phyloP scores from a whole-genome alignment of 1,284 basidiomycete genomes.

The Puccinia horiana region DNA sequence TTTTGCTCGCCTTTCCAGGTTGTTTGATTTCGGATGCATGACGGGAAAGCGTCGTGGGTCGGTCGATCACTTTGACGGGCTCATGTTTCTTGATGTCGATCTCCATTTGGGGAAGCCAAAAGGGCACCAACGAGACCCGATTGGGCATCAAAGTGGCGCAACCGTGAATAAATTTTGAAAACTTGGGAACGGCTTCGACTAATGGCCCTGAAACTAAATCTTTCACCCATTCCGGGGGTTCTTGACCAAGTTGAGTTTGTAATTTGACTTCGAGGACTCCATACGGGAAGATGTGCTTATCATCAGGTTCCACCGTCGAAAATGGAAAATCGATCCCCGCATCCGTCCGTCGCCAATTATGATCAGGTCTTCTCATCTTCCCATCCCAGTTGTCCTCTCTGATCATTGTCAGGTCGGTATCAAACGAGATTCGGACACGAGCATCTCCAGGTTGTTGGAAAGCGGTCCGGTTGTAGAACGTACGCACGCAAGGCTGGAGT shows the following conservation, averaged over 20 bases:
- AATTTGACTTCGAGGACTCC: constrained; percentile 95
- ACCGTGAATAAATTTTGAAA: constrained; percentile 41
- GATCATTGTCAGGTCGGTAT: constrained; percentile 90
- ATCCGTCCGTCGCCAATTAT: constrained; percentile 91
- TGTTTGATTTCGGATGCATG: constrained; percentile 50
- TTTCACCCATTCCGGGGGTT: constrained; percentile 93
- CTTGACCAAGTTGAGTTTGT: constrained; percentile 92
- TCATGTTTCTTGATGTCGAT: constrained; percentile 87
- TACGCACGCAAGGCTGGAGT: constrained; percentile 83
- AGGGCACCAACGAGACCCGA: constrained; percentile 95
- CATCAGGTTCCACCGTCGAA: constrained; percentile 71
- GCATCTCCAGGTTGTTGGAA: constrained; percentile 99
- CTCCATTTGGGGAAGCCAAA: constrained; percentile 89
- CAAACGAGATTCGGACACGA: constrained; percentile 93
- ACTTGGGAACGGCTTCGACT: constrained; percentile 78
- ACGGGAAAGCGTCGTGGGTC: constrained; percentile 64
- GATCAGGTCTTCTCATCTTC: constrained; percentile 68
- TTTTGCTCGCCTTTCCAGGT: not conserved
- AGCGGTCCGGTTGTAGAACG: constrained; percentile 99
- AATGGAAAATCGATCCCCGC: constrained; percentile 83
- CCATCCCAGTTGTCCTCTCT: constrained; percentile 98
- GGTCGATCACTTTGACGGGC: constrained; percentile 65
- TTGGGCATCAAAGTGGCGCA: constrained; percentile 62
- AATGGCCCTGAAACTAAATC: constrained; percentile 92
- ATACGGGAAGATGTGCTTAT: constrained; percentile 89